Conservation (phyloP, 2,329 filamentous ascomycete genomes). For the Sporothrix curviconia region DNA sequence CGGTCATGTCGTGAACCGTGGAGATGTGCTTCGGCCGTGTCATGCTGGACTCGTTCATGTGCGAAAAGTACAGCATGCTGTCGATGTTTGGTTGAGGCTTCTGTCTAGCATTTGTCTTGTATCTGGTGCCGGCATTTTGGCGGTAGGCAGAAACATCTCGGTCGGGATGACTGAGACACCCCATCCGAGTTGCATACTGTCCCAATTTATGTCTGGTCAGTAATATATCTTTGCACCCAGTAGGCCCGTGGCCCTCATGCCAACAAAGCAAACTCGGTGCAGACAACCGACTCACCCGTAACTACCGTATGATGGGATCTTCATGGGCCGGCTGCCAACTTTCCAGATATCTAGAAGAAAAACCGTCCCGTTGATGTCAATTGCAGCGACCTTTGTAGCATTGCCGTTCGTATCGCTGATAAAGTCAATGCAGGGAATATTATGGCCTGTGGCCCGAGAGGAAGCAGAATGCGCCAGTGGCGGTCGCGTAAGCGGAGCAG, state of each 20-base stretch:
- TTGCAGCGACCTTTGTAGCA: slow-evolving; percentile 43
- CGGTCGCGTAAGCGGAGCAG: slow-evolving; percentile 36
- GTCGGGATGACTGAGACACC: slow-evolving; percentile 40
- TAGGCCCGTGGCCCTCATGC: too few relatives aligned
- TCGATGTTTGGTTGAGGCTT: neutral
- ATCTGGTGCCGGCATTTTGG: neutral
- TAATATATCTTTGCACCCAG: too few relatives aligned
- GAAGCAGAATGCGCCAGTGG: slow-evolving; percentile 45
- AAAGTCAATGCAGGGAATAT: slow-evolving; percentile 50
- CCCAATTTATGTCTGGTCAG: neutral
- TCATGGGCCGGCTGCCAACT: slow-evolving; percentile 23
- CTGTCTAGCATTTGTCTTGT: neutral
- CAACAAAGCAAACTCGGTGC: neutral
- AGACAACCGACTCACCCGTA: neutral
- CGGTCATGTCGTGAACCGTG: neutral
- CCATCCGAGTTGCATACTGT: slow-evolving; percentile 35
- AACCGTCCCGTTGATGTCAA: slow-evolving; percentile 43
- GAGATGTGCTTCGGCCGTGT: neutral
- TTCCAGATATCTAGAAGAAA: slow-evolving; percentile 51
- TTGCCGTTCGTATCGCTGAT: slow-evolving; percentile 38
- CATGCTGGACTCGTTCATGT: slow-evolving; percentile 6
- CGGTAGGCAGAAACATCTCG: neutral
- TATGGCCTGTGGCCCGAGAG: slow-evolving; percentile 35
- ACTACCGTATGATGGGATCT: slow-evolving; percentile 16
- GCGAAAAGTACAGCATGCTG: neutral